A percentile compares a stretch with the other conserved stretches of the same genome.
phyloP scores from a whole-genome alignment of 495 filamentous ascomycete species.

The Xylaria longipes region DNA sequence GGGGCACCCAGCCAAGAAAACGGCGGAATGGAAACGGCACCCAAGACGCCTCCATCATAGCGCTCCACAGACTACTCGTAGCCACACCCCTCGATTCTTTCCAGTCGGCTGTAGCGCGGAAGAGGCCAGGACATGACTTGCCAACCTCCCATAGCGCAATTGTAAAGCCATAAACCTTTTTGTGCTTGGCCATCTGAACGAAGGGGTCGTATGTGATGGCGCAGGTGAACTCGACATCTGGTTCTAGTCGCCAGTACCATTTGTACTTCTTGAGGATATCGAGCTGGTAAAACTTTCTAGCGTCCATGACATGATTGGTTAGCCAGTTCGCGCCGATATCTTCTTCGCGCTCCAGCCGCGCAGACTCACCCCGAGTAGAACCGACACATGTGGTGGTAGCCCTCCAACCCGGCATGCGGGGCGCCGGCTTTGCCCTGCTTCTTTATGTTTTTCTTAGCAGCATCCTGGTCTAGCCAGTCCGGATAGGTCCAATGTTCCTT shows the following conservation, averaged over 20 bases:
- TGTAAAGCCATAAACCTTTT: conserved; percentile 52
- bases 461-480: conserved; percentile 79
- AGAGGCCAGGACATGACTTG: conserved; percentile 49
- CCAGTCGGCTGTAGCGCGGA: conserved; percentile 42
- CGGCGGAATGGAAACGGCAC: conserved; percentile 40
- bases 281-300: conserved; percentile 62
- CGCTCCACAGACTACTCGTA: conserved; percentile 36
- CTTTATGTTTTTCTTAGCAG: conserved; percentile 82
- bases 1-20: conserved; percentile 40
- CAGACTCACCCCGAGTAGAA: conserved; percentile 89
- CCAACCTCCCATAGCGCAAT: conserved; percentile 51
- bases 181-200: conserved; percentile 51
- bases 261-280: conserved; percentile 42
- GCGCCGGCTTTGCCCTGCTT: conserved; percentile 87
- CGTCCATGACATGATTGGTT: not conserved
- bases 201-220: conserved; percentile 55
- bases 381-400: conserved; percentile 96
- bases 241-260: conserved; percentile 54
- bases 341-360: not conserved
- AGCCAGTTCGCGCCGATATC: conserved; percentile 11
- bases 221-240: conserved; percentile 50
- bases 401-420: conserved; percentile 96
- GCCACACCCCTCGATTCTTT: conserved; percentile 39
- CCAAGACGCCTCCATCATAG: conserved; percentile 41
- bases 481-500: conserved; percentile 88